These are phyloP conservation scores for Candida methanosorbosa DNA, from an alignment of 805 yeast genomes.

Conservation along the genomic window DNA sequence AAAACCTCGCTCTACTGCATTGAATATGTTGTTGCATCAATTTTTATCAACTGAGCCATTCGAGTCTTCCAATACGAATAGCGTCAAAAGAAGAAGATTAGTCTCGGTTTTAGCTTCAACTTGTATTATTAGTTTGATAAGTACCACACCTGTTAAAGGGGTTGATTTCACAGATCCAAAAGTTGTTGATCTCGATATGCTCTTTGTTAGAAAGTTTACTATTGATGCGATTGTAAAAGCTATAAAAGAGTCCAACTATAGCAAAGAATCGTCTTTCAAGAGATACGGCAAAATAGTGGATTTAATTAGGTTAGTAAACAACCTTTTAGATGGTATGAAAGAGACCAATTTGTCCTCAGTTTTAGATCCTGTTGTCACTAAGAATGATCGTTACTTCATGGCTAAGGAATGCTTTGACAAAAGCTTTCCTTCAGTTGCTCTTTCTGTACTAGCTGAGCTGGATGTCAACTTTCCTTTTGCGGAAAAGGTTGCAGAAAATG, in stretches of 20 bases:
- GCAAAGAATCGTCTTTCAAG: slow-evolving; percentile 27
- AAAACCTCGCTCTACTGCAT: slow-evolving; percentile 69
- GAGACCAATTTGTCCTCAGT: slow-evolving; percentile 30
- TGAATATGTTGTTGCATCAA: slow-evolving; percentile 72
- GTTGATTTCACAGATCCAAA: slow-evolving; percentile 35
- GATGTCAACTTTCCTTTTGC: slow-evolving; percentile 71
- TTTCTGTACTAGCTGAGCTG: slow-evolving; percentile 51
- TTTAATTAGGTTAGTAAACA: slow-evolving; percentile 38
- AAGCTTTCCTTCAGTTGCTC: slow-evolving; percentile 47
- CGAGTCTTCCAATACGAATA: slow-evolving; percentile 23
- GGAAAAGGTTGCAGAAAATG: slow-evolving; percentile 46
- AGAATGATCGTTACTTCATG: slow-evolving; percentile 54
- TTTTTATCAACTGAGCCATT: slow-evolving; percentile 49
- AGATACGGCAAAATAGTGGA: slow-evolving; percentile 50
- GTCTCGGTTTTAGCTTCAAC: slow-evolving; percentile 56
- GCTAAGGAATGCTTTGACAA: slow-evolving; percentile 64
- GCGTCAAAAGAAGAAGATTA: slow-evolving; percentile 41
- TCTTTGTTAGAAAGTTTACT: slow-evolving; percentile 64
- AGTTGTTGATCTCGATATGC: slow-evolving; percentile 58
- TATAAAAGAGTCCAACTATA: slow-evolving; percentile 39
- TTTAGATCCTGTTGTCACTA: too few species aligned
- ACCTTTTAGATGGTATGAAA: slow-evolving; percentile 13
- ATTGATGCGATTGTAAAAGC: slow-evolving; percentile 60
- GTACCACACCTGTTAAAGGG: slow-evolving; percentile 47
- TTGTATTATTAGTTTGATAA: slow-evolving; percentile 52